Percentiles rank a stretch among this genome's conserved stretches.
These are phyloP conservation scores for Clavispora asparagi DNA, from an alignment of 805 yeast genomes.

Conservation along the genomic window DNA sequence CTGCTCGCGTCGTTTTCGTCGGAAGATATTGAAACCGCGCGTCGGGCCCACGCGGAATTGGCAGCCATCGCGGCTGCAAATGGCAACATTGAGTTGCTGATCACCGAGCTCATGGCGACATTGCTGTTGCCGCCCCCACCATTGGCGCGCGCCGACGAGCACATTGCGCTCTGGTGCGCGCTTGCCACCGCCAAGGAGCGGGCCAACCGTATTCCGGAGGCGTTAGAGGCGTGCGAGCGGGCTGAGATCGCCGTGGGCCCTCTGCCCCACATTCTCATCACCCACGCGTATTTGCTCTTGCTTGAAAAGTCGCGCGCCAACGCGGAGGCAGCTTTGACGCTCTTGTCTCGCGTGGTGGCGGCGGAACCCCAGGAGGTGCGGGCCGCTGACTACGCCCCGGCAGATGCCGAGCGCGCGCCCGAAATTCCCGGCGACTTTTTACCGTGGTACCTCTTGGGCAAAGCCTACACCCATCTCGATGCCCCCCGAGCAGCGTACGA, in stretches of 20 bases:
- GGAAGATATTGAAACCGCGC: slow-evolving; percentile 41
- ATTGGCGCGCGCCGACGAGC: slow-evolving; percentile 39
- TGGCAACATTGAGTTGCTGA: slow-evolving; percentile 45
- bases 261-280: slow-evolving; percentile 39
- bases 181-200: slow-evolving; percentile 47
- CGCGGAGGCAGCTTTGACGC: slow-evolving; percentile 15
- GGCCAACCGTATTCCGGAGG: slow-evolving; percentile 45
- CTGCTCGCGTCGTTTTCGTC: slow-evolving; percentile 19
- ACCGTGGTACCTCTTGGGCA: slow-evolving; percentile 54
- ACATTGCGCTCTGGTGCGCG: slow-evolving; percentile 49
- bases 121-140: slow-evolving; percentile 47
- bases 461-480: slow-evolving; percentile 43
- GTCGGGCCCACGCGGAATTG: slow-evolving; percentile 50
- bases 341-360: slow-evolving; percentile 14
- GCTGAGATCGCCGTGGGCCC: slow-evolving; percentile 43
- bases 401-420: slow-evolving; percentile 16
- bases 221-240: slow-evolving; percentile 45
- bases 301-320: slow-evolving; percentile 19
- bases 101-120: slow-evolving; percentile 46
- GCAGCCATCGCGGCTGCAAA: slow-evolving; percentile 52
- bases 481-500: slow-evolving; percentile 51
- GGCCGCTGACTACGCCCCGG: slow-evolving; percentile 3
- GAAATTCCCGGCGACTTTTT: slow-evolving; percentile 42
- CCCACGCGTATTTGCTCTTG: slow-evolving; percentile 47
- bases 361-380: slow-evolving; percentile 12